Conservation (phyloP, 1,284 basidiomycete genomes). For the Pseudomicrostroma phylloplanum region DNA sequence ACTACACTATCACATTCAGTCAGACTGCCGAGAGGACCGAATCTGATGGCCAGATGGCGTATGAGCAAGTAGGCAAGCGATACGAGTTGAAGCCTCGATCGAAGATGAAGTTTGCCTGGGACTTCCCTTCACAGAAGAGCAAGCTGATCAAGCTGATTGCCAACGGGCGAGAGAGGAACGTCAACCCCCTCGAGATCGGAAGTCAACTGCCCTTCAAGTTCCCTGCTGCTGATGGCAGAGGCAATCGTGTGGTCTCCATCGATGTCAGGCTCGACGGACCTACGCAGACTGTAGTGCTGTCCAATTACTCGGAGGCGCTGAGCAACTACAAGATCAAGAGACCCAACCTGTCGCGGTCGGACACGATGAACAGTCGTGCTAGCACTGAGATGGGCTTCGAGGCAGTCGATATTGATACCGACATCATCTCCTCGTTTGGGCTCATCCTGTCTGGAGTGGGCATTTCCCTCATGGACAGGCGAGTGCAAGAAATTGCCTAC, state of each 20-base stretch:
- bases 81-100: slow-evolving; percentile 62
- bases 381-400: slow-evolving; percentile 63
- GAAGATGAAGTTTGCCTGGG: slow-evolving; percentile 79
- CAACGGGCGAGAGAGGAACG: slow-evolving; percentile 64
- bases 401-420: slow-evolving; percentile 68
- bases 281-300: slow-evolving; percentile 79
- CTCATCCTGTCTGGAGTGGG: slow-evolving; percentile 86
- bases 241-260: slow-evolving; percentile 66
- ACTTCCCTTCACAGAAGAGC: slow-evolving; percentile 75
- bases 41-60: slow-evolving; percentile 9
- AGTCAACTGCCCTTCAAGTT: slow-evolving; percentile 85
- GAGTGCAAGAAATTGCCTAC: slow-evolving; percentile 84
- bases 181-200: slow-evolving; percentile 96
- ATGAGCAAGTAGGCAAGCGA: slow-evolving; percentile 38
- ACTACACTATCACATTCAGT: slow-evolving; percentile 64
- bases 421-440: slow-evolving; percentile 64
- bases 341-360: slow-evolving; percentile 59
- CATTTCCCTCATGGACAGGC: slow-evolving; percentile 81
- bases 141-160: slow-evolving; percentile 69
- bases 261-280: slow-evolving; percentile 87
- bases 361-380: slow-evolving; percentile 66
- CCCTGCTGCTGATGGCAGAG: slow-evolving; percentile 44
- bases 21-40: slow-evolving; percentile 55
- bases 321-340: slow-evolving; percentile 82
- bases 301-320: slow-evolving; percentile 74